Base-by-base conservation (phyloP, 768 basidiomycete species). In the Russula sp. region DNA sequence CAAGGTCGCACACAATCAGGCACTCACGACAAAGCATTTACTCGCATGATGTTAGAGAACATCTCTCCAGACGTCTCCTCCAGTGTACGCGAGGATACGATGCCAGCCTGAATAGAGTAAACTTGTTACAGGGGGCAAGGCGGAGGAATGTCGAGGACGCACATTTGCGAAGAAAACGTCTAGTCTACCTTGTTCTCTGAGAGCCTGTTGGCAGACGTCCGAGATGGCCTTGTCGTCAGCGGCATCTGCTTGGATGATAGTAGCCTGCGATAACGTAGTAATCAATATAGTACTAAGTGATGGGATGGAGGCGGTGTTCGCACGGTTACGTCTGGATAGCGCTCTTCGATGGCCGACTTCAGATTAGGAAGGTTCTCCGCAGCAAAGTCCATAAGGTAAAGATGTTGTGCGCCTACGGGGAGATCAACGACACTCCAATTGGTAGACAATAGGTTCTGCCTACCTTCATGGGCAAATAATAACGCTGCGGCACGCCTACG, bases 91-190 rank as follows among this genome's bases (percentile, higher is more conserved):
- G 41, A 69, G 2, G 78, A 78, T 2, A 78, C 81, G 53, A 88
- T 72, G 11, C 90, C 91, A 59, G 90, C 91, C 90, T 93, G 45
- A 42, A 22, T 42, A 18, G 36, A 61, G 9, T 36, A 51, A 20
- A 20, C 18, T 22, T 60, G 20, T 56, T 63, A 60, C 64, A 29
- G 11, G 14, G 16, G 34, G 18, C 18, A 9, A 13, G 6, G 49
- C 49, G 35, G 43, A 22, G 11, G 53, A 35, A 56, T 18, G 49
- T 20, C 50, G 32, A 5, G 65, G 57, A 68, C 83, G 56, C 69
- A 92, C 94, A 71, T 98, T 97, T 38, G 95, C 95, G 70, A 94
- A 98, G 79, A 97, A 97, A 65, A 95, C 85, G 67, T 98, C 95
- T 13, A 98, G 78, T 61, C 84, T 81, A 9, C 93, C 93, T 70